Base-by-base conservation (phyloP, 352 stramenopile species). In the Pythium pyrilobum region DNA sequence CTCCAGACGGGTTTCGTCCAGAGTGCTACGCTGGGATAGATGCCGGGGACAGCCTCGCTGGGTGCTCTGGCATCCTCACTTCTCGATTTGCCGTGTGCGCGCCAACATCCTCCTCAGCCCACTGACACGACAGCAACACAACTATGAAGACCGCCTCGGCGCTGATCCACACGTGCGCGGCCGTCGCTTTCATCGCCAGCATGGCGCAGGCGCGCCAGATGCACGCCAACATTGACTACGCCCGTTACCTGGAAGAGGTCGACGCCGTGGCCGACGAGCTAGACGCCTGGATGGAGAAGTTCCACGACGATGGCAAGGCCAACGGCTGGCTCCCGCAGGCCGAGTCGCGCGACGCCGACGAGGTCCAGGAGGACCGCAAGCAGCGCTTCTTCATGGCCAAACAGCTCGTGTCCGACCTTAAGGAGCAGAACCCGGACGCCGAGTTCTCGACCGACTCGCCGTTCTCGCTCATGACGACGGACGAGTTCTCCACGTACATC, bases 231-330 rank as follows among this genome's bases (percentile, higher is more conserved):
- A 64, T 70, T 18, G 52, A 75, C 37, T 77, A 80, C 41, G 43
- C 72, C 29, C 72, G 71, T 2, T 88, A 86, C 43, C 64, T 88
- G 42, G 55, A 68, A 42, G 72, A 80, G 48, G 65, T 66, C 40
- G 60, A 81, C 31, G 55, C 64, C 15, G 52, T 86, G 16, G 57
- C 39, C 2, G 41, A 53, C 9, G 73, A 85, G 43, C 49, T 84
- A 44, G 47, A 74, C 1, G 54, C 66, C n/a, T 87, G 73, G 73
- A 58, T 84, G 28, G 60, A 38, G 44, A 68, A 69, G 48, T 82
- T 63, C 38, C 13, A 59, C 10, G 54, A 55, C 18, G 24, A 33
- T 21, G 59, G 53, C 5, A 24, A 42, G 2, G 24, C 39, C n/a
- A 70, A 69, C 27, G 65, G 52, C 23, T 63, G 62, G 53, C 52